Percentiles rank a stretch among this genome's conserved stretches.
phyloP scores from a whole-genome alignment of 257 asterid species.

The Solanum rostratum region DNA sequence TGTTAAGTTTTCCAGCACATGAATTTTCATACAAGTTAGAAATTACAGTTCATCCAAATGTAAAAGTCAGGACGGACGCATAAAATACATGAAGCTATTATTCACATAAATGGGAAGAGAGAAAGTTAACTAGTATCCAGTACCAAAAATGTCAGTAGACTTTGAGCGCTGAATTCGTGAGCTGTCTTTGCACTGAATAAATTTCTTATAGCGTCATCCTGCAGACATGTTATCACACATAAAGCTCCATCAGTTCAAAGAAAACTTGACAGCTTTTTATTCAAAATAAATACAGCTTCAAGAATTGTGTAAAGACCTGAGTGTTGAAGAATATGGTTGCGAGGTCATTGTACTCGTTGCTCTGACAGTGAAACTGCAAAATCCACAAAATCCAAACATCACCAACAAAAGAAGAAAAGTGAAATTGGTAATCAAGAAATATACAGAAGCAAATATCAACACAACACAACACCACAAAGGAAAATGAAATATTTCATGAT shows the following conservation, averaged over 20 bases:
- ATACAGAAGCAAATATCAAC: background rate
- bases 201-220: conserved; percentile 99
- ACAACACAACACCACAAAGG: background rate
- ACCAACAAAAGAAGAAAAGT: conserved; percentile 5
- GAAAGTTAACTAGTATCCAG: background rate
- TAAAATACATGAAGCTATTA: background rate
- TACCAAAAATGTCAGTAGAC: conserved; percentile 92
- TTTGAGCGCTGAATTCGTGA: conserved; percentile 88
- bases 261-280: background rate
- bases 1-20: background rate
- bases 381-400: conserved; percentile 2
- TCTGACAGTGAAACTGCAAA: conserved; percentile 72
- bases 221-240: conserved; percentile 17
- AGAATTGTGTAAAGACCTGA: conserved; percentile 42
- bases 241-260: conserved; percentile 20
- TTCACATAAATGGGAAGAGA: background rate
- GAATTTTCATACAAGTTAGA: background rate
- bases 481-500: background rate
- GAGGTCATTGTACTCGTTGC: conserved; percentile 82
- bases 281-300: background rate
- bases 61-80: background rate
- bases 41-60: background rate
- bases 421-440: background rate
- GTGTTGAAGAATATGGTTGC: conserved; percentile 98
- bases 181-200: conserved; percentile 94